A percentile compares a stretch with the other conserved stretches of the same genome.
These are phyloP conservation scores for Tetrahymena malaccensis DNA, from an alignment of 73 alveolate species.

Conservation along the genomic window DNA sequence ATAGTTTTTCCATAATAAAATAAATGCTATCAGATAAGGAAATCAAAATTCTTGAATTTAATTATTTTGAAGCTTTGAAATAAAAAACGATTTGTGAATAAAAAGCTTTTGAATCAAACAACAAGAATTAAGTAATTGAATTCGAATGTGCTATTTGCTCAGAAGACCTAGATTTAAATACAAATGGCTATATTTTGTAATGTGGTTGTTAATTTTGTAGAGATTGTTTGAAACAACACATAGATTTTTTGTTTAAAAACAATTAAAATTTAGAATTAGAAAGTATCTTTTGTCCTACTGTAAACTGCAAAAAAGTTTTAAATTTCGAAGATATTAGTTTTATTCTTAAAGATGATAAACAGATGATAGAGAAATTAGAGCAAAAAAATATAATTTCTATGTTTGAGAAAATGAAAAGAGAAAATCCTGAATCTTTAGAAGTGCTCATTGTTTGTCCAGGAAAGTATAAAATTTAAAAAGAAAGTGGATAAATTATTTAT, in stretches of 20 bases:
- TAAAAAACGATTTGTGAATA: neutral
- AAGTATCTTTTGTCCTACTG: neutral
- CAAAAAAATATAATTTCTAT: neutral
- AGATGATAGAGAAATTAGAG: neutral
- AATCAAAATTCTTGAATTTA: neutral
- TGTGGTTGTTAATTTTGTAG: neutral
- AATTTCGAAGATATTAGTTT: neutral
- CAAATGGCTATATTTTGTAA: neutral
- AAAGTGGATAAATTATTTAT: neutral
- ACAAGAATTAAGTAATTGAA: neutral
- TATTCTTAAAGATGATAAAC: neutral
- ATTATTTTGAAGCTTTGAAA: neutral
- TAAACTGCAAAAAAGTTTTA: neutral
- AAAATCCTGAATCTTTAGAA: neutral
- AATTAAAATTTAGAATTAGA: neutral
- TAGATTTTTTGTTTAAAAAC: too few relatives aligned
- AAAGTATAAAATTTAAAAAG: neutral
- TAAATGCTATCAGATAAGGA: neutral
- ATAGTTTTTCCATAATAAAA: neutral
- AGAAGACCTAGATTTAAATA: neutral
- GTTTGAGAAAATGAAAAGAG: neutral
- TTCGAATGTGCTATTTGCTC: neutral
- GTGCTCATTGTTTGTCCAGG: neutral
- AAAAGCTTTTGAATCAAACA: neutral
- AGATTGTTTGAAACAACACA: neutral